Percentiles rank a stretch among this genome's conserved stretches.
phyloP scores from a whole-genome alignment of 768 basidiomycete genomes.

The Favolaschia claudopus region DNA sequence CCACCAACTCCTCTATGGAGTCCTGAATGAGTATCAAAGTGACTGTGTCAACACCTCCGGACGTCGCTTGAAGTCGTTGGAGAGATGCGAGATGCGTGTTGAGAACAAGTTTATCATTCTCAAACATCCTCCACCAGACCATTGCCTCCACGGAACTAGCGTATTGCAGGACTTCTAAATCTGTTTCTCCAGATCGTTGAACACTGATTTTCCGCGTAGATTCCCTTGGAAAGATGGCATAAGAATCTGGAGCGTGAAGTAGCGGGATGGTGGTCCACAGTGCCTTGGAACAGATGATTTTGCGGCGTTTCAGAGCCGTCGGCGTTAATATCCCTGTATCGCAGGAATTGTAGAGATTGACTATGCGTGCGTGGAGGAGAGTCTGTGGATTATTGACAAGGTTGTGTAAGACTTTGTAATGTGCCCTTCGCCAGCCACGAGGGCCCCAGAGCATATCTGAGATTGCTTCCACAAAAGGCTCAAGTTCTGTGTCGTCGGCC shows the following conservation, averaged over 20 bases:
- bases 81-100: no score
- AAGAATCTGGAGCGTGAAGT: neutral
- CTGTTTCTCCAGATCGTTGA: neutral
- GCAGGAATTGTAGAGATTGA: neutral
- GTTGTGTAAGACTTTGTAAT: neutral
- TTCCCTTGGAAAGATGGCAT: neutral
- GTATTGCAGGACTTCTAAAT: no score
- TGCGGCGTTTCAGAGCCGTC: neutral
- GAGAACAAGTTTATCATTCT: no score
- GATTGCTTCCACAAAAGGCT: neutral
- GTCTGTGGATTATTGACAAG: neutral
- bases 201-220: neutral
- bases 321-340: neutral
- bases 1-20: no score
- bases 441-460: neutral
- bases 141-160: no score
- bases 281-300: neutral
- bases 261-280: neutral
- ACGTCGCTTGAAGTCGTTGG: no score
- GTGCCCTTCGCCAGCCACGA: neutral
- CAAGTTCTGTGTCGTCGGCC: neutral
- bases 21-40: no score
- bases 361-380: neutral
- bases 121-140: no score
- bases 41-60: no score